These are phyloP conservation scores for Jackrogersella multiformis DNA, from an alignment of 495 filamentous ascomycete genomes.

Conservation along the genomic window DNA sequence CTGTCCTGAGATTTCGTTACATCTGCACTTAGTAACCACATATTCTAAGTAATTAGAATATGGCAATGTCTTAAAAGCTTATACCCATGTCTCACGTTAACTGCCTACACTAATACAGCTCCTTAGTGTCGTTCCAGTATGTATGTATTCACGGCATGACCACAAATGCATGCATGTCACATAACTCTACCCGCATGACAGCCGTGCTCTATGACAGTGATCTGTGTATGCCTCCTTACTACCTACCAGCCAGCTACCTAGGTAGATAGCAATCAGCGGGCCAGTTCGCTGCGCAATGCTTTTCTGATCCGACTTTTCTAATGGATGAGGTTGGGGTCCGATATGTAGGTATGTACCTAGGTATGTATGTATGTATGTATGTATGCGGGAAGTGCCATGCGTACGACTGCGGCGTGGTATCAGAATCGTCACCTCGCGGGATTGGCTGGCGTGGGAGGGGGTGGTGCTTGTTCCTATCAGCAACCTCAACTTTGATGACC, in stretches of 20 bases:
- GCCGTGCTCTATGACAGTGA: conserved; percentile 36
- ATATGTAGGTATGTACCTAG: conserved; percentile 21
- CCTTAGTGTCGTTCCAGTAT: conserved; percentile 2
- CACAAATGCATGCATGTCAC: conserved; percentile 40
- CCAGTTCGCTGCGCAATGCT: conserved; percentile 11
- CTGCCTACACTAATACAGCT: background rate
- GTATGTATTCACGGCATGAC: conserved; percentile 35
- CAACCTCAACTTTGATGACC: conserved; percentile 13
- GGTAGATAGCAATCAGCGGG: too few species aligned
- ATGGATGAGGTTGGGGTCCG: conserved; percentile 30
- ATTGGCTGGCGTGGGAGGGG: conserved; percentile 29
- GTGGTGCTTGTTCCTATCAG: conserved; percentile 25
- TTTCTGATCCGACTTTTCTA: conserved; percentile 10
- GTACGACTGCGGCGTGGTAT: conserved; percentile 34
- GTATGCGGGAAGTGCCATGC: conserved; percentile 15
- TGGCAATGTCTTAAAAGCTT: conserved; percentile 20
- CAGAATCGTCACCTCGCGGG: conserved; percentile 17
- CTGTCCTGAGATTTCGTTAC: background rate
- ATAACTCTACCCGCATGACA: conserved; percentile 38
- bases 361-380: conserved; percentile 10
- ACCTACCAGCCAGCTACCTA: conserved; percentile 4
- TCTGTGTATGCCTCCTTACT: conserved; percentile 25
- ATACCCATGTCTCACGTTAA: conserved; percentile 23
- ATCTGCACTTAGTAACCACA: background rate
- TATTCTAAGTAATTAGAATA: conserved; percentile 6